Evolutionary conservation across 352 stramenopile species (phyloP), one percentile per base, ranked within the genome.

Genomic region (Pythium catenulatum): DNA sequence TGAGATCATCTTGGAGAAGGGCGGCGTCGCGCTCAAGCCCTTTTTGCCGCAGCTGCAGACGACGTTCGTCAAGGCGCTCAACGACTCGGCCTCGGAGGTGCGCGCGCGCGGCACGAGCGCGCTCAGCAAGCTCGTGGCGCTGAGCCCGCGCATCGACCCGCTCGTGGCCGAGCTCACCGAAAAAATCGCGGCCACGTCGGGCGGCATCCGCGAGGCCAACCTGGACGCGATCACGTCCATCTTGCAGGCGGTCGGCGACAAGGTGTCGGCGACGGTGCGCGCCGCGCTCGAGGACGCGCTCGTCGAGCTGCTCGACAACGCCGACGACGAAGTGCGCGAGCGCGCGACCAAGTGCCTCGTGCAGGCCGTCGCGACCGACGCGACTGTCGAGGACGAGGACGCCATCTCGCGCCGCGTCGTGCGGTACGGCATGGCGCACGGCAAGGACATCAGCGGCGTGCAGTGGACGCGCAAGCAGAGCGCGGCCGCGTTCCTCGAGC

Each of bases 21-120:
- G 98, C 73, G 99, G 99, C 43, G 95, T 98, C 25, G 97, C 97
- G 36, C 94, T 99, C 23, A 99, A 99, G 91, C 98, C 99, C n/a
- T 99, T 99, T 91, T 93, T 99, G 74, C 99, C 99, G 32, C 99
- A 99, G 93, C 96, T 99, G 72, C 99, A 99, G 90, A 99, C 99
- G 4, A 99, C 99, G 5, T 99, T 99, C 87, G 97, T 99, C 58
- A 99, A 99, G 93, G 98, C 98, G 46, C 91, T 99, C n/a, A 99
- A 99, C 83, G 99, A 99, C 93, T 95, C 96, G n/a, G 98, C 94
- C 17, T 96, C 97, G 41, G 96, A 99, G 72, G 99, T 99, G 25
- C 95, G 98, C 48, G 84, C 94, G 25, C 95, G 97, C 86, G 98
- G 98, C 48, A 98, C 98, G 1, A 96, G 94, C 37, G 98, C 98